These are phyloP conservation scores for Celoporthe dispersa DNA, from an alignment of 2,329 filamentous ascomycete species.

Conservation along the genomic window DNA sequence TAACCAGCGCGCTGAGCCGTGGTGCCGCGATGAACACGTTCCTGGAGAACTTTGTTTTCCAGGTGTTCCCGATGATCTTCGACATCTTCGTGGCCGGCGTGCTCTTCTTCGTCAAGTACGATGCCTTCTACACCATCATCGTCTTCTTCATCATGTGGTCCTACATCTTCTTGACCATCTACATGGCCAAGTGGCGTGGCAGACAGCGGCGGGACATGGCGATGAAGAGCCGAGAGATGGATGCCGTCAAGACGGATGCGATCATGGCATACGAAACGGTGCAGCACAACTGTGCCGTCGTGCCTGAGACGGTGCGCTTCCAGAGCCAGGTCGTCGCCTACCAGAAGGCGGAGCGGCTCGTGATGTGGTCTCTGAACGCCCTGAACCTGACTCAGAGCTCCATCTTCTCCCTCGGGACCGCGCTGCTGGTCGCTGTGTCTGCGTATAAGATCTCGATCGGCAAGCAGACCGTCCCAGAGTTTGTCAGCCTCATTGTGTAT, in stretches of 20 bases:
- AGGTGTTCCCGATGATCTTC: conserved; percentile 55
- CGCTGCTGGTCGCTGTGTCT: conserved; percentile 64
- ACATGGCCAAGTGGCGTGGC: conserved; percentile 52
- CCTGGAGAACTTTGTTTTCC: conserved; percentile 52
- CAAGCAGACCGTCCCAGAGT: conserved; percentile 57
- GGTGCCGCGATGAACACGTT: conserved; percentile 55
- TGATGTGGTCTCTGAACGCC: conserved; percentile 59
- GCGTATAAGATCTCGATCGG: conserved; percentile 65
- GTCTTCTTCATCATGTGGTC: conserved; percentile 53
- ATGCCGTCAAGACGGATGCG: conserved; percentile 53
- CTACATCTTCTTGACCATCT: conserved; percentile 56
- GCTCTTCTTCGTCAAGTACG: conserved; percentile 50
- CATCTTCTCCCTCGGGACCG: conserved; percentile 64
- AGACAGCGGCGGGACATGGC: conserved; percentile 51
- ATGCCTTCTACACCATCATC: conserved; percentile 53
- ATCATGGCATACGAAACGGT: conserved; percentile 60
- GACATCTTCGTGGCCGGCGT: conserved; percentile 55
- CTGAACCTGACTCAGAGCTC: conserved; percentile 67
- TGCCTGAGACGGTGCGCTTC: conserved; percentile 62
- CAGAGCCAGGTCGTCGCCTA: conserved; percentile 59
- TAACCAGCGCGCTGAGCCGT: conserved; percentile 53
- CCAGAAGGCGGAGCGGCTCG: conserved; percentile 61
- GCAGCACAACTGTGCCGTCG: conserved; percentile 67
- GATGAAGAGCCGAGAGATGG: conserved; percentile 50
- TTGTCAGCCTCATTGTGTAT: conserved; percentile 61